These are phyloP conservation scores for Asterophora parasitica DNA, from an alignment of 768 basidiomycete species.

Conservation along the genomic window DNA sequence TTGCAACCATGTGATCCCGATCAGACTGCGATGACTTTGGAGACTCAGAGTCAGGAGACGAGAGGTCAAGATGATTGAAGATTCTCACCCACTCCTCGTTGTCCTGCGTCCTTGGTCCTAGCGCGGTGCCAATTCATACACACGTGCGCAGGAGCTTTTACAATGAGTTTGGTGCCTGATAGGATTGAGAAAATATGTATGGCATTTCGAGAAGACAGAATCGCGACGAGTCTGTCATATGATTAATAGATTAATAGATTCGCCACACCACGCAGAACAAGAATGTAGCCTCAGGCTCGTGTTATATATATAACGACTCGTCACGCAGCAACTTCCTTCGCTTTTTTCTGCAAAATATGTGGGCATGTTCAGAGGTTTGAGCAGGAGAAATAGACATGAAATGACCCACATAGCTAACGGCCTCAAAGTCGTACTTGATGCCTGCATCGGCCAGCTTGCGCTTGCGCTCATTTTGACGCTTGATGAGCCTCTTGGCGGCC, in stretches of 20 bases:
- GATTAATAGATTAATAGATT: not conserved
- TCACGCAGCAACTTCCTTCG: slow-evolving; percentile 12
- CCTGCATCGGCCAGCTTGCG: slow-evolving; percentile 75
- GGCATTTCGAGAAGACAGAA: no score
- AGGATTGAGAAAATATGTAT: no score
- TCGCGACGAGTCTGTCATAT: not conserved
- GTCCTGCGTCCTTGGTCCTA: no score
- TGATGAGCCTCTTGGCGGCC: slow-evolving; percentile 64
- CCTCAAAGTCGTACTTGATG: slow-evolving; percentile 82
- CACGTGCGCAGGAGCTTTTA: no score
- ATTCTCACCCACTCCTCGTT: no score
- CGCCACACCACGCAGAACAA: not conserved
- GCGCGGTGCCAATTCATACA: no score
- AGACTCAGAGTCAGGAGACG: no score
- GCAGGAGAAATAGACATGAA: not conserved
- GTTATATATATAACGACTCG: not conserved
- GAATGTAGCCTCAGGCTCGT: not conserved
- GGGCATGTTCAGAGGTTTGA: not conserved
- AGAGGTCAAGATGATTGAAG: no score
- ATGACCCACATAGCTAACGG: slow-evolving; percentile 74
- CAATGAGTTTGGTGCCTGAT: no score
- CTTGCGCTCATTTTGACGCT: slow-evolving; percentile 73
- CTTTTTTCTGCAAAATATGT: slow-evolving; percentile 18
- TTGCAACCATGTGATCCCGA: no score
- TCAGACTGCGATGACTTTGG: no score